Evolutionary conservation across 805 yeast species (phyloP).

Genomic region (Candida morakotiae): DNA sequence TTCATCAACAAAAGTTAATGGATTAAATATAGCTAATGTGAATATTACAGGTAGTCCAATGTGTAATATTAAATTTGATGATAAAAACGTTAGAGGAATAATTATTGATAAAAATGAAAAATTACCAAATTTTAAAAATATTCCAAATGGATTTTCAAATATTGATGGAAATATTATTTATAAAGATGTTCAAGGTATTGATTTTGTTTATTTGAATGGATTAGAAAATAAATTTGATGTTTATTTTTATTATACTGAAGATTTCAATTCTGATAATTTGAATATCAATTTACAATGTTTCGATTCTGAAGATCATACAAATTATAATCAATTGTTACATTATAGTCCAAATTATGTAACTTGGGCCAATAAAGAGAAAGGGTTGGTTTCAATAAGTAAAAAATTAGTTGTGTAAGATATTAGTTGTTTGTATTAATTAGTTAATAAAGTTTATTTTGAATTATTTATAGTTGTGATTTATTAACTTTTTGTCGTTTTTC

Average conservation of each 20-base stretch:
- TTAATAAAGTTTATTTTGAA: no score
- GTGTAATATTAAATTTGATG: constrained; percentile 54
- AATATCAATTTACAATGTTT: constrained; percentile 62
- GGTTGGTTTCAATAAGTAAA: constrained; percentile 53
- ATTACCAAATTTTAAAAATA: constrained; percentile 10
- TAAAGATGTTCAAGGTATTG: constrained; percentile 61
- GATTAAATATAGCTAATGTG: constrained; percentile 63
- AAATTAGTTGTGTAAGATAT: background rate
- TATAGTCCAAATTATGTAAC: constrained; percentile 64
- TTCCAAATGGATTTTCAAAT: constrained; percentile 45
- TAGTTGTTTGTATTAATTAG: no score
- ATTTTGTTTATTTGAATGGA: constrained; percentile 60
- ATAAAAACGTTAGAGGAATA: constrained; percentile 48
- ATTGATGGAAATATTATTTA: constrained; percentile 43
- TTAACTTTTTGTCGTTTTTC: no score
- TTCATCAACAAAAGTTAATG: constrained; percentile 51
- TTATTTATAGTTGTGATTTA: no score
- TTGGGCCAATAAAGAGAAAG: constrained; percentile 63
- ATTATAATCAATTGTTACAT: constrained; percentile 63
- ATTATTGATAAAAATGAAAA: constrained; percentile 43
- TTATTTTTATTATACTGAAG: constrained; percentile 76
- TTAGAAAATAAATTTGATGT: constrained; percentile 54
- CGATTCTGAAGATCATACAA: constrained; percentile 80
- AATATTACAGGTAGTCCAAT: constrained; percentile 46
- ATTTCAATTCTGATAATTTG: constrained; percentile 24